Evolutionary conservation across 192 early-diverging fungal genomes (phyloP), one percentile per base, ranked within the genome.

Genomic region (Rhizoclosmatium globosum): DNA sequence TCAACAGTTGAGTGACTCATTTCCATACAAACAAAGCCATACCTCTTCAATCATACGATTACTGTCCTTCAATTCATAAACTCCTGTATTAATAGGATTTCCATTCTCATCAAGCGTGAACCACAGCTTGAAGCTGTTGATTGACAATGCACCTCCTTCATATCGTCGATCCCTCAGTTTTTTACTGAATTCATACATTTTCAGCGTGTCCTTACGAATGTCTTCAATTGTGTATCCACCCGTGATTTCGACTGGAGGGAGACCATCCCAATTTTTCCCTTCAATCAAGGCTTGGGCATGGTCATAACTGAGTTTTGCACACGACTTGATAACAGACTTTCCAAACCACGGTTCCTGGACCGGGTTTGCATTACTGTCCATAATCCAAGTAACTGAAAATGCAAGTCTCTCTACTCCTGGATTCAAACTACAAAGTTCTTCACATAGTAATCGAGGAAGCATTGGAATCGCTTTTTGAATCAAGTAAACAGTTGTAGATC

Each of bases 41-140:
- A 88, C 87, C 84, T 99, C 98, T 83, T 99, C 98, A 61, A 99
- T 96, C 81, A 99, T 83, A 11, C 92, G 92, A 86, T 99, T 99
- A 53, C 92, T 93, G 50, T 97, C 98, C 78, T 92, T 91, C 53
- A 95, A 76, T 62, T 92, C 88, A 80, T 95, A 94, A 81, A 94
- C 89, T 64, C 94, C 93, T 3, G 77, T 78, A 59, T 76, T 65
- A 78, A 66, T 71, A 71, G 84, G 82, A 74, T 85, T 87, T 2
- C 84, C 86, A 41, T 44, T 69, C 38, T 73, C 78, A 68, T 87
- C 86, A 39, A 88, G 71, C 17, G 78, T 64, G 83, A 92, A 94
- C 84, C 84, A 86, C 89, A 93, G 74, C 85, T 92, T 85, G 69
- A 83, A 71, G 19, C 61, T 78, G 42, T 88, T 76, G 15, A 90